Evolutionary conservation across 441 rosid genomes (phyloP).

Genomic region (Rhodomyrtus psidioides): DNA sequence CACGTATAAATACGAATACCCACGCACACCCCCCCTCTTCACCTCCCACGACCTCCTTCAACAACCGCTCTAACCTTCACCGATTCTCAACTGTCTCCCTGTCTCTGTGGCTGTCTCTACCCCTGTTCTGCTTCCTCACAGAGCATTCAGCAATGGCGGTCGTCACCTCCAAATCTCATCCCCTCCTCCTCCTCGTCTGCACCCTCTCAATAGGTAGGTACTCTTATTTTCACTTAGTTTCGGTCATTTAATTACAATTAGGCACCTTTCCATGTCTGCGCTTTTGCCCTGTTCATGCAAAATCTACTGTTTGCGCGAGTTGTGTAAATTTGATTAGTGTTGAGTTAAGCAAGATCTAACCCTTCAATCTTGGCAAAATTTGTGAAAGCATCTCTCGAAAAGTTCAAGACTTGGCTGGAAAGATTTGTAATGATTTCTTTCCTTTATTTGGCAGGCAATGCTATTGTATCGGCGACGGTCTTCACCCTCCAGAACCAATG

Average conservation of each 20-base stretch:
- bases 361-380: neutral
- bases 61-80: neutral
- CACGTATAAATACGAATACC: neutral
- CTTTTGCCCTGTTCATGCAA: neutral
- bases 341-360: neutral
- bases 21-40: neutral
- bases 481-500: conserved; percentile 13
- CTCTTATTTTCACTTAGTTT: neutral
- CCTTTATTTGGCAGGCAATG: neutral
- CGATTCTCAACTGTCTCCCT: no score
- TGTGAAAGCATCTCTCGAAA: neutral
- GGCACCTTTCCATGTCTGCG: neutral
- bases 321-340: neutral
- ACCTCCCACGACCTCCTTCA: neutral
- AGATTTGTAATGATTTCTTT: neutral
- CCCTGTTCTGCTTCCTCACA: neutral
- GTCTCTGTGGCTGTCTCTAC: neutral
- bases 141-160: conserved; percentile 23
- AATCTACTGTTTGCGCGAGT: neutral
- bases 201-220: neutral
- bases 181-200: conserved; percentile 23
- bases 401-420: neutral
- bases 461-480: neutral
- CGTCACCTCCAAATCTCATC: conserved; percentile 4
- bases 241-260: neutral